phyloP scores from a whole-genome alignment of 1,284 basidiomycete genomes.

The Paramarasmius palmivorus region DNA sequence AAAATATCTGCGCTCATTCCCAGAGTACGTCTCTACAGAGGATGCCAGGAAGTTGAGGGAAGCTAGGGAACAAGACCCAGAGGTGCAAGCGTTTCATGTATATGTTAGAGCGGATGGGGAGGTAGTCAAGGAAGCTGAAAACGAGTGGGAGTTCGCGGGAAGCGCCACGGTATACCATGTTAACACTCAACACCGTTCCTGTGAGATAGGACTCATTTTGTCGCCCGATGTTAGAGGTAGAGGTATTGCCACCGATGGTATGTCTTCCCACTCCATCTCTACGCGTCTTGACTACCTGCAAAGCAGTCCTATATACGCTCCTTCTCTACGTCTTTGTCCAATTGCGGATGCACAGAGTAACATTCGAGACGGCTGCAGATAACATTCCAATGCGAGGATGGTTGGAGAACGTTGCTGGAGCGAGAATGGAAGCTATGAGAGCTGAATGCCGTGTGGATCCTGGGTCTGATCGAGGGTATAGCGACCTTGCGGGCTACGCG shows the following conservation, averaged over 20 bases:
- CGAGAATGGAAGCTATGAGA: constrained; percentile 34
- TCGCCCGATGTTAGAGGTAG: constrained; percentile 34
- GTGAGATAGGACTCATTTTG: constrained; percentile 44
- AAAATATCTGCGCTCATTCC: too few species aligned
- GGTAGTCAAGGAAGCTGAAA: too few species aligned
- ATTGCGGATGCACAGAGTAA: constrained; percentile 37
- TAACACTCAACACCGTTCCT: constrained; percentile 31
- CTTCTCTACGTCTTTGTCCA: constrained; percentile 37
- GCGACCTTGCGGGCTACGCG: constrained; percentile 39
- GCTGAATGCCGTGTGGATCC: constrained; percentile 37
- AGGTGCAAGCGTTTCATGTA: too few species aligned
- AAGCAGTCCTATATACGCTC: too few species aligned
- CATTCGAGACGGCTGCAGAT: constrained; percentile 39
- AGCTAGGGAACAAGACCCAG: too few species aligned
- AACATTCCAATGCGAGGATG: constrained; percentile 44
- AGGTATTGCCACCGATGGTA: constrained; percentile 40
- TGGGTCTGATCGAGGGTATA: constrained; percentile 32
- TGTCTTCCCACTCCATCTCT: constrained; percentile 34
- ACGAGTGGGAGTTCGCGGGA: constrained; percentile 33
- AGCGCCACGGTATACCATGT: constrained; percentile 38
- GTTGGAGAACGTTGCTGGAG: constrained; percentile 40
- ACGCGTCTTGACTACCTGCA: too few species aligned
- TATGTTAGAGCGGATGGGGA: too few species aligned
- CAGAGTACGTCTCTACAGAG: too few species aligned
- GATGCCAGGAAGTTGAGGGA: too few species aligned